phyloP scores from a whole-genome alignment of 2,329 filamentous ascomycete species.

The Xenosphaeropsis pyriputrescens region DNA sequence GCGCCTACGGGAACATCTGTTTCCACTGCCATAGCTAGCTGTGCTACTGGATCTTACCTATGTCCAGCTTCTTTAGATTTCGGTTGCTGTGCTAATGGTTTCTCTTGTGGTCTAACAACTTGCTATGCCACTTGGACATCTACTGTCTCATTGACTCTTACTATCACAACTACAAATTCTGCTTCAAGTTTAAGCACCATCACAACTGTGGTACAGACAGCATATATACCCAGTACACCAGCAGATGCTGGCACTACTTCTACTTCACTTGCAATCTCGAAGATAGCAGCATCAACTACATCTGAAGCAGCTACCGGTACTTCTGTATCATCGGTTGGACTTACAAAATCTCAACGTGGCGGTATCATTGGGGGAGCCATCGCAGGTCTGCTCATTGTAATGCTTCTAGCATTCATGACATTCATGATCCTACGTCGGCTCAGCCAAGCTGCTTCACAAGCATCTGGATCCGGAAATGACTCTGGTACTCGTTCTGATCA shows the following conservation, averaged over 20 bases:
- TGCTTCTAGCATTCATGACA: conserved; percentile 21
- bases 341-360: conserved; percentile 24
- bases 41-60: conserved; percentile 27
- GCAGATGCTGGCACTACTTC: conserved; percentile 19
- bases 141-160: conserved; percentile 28
- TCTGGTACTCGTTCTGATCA: conserved; percentile 5
- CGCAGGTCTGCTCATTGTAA: conserved; percentile 29
- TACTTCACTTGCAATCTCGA: conserved; percentile 20
- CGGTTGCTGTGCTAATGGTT: conserved; percentile 35
- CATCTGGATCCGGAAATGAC: conserved; percentile 8
- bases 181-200: conserved; percentile 23
- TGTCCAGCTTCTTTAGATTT: conserved; percentile 34
- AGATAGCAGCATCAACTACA: conserved; percentile 6
- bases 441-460: conserved; percentile 20
- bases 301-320: conserved; percentile 10
- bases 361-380: conserved; percentile 38
- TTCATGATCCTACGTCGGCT: conserved; percentile 35
- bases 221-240: conserved; percentile 2
- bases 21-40: conserved; percentile 19
- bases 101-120: conserved; percentile 28
- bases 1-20: conserved; percentile 26
- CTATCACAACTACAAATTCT: conserved; percentile 28
- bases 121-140: conserved; percentile 33
- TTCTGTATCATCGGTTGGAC: conserved; percentile 17
- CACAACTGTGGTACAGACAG: conserved; percentile 17